These are phyloP conservation scores for Aspergillus aculeatus DNA, from an alignment of 2,329 filamentous ascomycete species.

Conservation along the genomic window DNA sequence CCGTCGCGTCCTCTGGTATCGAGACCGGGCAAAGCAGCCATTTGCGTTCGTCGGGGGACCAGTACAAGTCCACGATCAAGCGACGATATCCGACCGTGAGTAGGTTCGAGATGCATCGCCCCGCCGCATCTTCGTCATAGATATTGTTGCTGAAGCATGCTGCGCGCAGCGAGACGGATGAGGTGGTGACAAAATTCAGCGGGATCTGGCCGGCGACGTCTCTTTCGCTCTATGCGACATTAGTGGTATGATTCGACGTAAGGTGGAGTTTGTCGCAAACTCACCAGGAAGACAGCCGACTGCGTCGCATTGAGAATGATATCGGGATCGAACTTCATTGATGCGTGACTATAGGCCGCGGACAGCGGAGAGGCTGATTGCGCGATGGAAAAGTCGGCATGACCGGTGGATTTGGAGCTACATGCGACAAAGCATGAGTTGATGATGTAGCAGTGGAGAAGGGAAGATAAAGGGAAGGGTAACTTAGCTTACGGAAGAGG, in stretches of 20 bases:
- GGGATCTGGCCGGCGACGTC: constrained; percentile 61
- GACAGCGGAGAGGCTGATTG: constrained; percentile 2
- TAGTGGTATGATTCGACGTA: constrained; percentile 7
- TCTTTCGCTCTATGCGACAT: constrained; percentile 54
- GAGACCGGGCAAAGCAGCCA: constrained; percentile 64
- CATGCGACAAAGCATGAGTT: not conserved
- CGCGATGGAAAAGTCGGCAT: constrained; percentile 7
- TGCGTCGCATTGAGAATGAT: constrained; percentile 39
- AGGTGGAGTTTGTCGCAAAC: constrained; percentile 11
- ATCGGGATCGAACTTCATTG: constrained; percentile 42
- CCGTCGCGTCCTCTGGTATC: constrained; percentile 39
- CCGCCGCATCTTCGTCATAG: constrained; percentile 54
- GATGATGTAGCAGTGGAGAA: not conserved
- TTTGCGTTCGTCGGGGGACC: constrained; percentile 54
- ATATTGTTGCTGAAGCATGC: constrained; percentile 58
- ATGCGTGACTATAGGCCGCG: constrained; percentile 35
- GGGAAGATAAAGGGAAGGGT: not conserved
- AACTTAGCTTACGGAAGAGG: not conserved
- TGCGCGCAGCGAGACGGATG: constrained; percentile 56
- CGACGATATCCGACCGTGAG: constrained; percentile 59
- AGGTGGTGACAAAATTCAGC: constrained; percentile 61
- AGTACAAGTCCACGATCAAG: constrained; percentile 62
- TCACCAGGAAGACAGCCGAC: constrained; percentile 41
- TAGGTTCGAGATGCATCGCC: constrained; percentile 62
- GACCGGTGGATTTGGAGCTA: not conserved